phyloP scores from a whole-genome alignment of 2,329 filamentous ascomycete genomes.

The Aspergillus ruber region DNA sequence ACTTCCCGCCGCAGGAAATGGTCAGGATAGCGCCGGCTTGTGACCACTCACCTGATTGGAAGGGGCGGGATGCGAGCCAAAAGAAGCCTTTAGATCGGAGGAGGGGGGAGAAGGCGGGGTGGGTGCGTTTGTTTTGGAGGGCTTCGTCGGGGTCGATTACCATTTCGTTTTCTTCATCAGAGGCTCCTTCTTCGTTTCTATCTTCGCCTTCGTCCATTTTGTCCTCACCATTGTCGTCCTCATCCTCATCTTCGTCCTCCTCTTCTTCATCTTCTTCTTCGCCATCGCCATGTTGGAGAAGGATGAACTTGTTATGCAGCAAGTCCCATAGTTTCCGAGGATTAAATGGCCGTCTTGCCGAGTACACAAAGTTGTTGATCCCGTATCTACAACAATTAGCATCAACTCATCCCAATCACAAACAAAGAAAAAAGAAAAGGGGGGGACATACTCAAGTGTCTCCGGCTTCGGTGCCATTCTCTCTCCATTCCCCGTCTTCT shows the following conservation, averaged over 20 bases:
- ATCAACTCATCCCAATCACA: too few species aligned
- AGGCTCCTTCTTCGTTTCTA: constrained; percentile 2
- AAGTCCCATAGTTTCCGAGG: constrained; percentile 35
- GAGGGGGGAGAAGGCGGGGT: constrained; percentile 32
- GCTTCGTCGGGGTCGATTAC: constrained; percentile 28
- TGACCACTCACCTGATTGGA: constrained; percentile 40
- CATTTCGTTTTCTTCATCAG: constrained; percentile 23
- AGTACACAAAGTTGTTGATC: constrained; percentile 65
- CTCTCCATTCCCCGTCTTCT: constrained; percentile 50
- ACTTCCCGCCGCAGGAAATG: constrained; percentile 35
- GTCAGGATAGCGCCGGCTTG: constrained; percentile 42
- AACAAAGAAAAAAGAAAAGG: too few species aligned
- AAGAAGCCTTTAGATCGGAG: constrained; percentile 42
- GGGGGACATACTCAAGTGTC: constrained; percentile 54
- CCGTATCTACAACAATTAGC: constrained; percentile 46
- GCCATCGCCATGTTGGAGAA: constrained; percentile 32
- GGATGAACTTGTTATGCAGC: constrained; percentile 41
- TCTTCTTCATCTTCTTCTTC: constrained; percentile 21
- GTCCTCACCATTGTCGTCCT: constrained; percentile 14
- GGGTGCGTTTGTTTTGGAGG: constrained; percentile 32
- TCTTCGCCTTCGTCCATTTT: constrained; percentile 21
- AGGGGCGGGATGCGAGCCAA: constrained; percentile 38
- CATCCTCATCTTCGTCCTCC: constrained; percentile 18
- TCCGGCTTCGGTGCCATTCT: constrained; percentile 61
- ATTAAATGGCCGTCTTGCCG: constrained; percentile 49